These are phyloP conservation scores for Petunia hybrid DNA, from an alignment of 305 asterid genomes.

Conservation along the genomic window DNA sequence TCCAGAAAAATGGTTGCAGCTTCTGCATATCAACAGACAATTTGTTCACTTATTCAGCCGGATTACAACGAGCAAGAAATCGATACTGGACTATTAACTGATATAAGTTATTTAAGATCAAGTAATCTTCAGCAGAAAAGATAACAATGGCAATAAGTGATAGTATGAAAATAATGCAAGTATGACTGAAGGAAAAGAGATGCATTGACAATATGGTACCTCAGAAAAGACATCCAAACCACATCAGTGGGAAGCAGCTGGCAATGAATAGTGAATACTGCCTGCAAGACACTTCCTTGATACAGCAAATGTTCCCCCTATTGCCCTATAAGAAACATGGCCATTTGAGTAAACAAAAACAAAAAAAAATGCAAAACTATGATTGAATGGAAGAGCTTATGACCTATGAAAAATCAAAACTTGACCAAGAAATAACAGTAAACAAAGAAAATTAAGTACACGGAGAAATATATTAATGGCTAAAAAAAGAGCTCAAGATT, in stretches of 20 bases:
- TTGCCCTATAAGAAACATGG: slow-evolving; percentile 32
- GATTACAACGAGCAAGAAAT: slow-evolving; percentile 19
- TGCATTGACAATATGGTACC: slow-evolving; percentile 38
- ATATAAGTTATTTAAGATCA: neutral
- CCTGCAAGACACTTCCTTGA: slow-evolving; percentile 27
- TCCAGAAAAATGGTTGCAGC: slow-evolving; percentile 34
- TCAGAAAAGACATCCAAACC: slow-evolving; percentile 42
- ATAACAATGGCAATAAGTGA: neutral
- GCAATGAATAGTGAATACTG: slow-evolving; percentile 17
- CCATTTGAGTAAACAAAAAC: slow-evolving; percentile 38
- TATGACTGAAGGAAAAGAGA: slow-evolving; percentile 4
- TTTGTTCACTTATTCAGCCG: neutral
- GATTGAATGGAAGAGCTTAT: slow-evolving; percentile 40
- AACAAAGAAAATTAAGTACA: slow-evolving; percentile 30
- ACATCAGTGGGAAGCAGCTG: slow-evolving; percentile 33
- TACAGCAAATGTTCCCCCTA: slow-evolving; percentile 34
- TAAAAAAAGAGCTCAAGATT: slow-evolving; percentile 26
- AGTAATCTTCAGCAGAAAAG: neutral
- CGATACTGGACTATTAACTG: neutral
- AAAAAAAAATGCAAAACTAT: slow-evolving; percentile 32
- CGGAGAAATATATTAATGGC: neutral
- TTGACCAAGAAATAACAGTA: slow-evolving; percentile 40
- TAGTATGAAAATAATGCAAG: neutral
- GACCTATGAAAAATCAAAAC: slow-evolving; percentile 37
- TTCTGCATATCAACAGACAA: slow-evolving; percentile 33